Base-by-base conservation (phyloP, 257 asterid genomes). In the Primulina tabacum region DNA sequence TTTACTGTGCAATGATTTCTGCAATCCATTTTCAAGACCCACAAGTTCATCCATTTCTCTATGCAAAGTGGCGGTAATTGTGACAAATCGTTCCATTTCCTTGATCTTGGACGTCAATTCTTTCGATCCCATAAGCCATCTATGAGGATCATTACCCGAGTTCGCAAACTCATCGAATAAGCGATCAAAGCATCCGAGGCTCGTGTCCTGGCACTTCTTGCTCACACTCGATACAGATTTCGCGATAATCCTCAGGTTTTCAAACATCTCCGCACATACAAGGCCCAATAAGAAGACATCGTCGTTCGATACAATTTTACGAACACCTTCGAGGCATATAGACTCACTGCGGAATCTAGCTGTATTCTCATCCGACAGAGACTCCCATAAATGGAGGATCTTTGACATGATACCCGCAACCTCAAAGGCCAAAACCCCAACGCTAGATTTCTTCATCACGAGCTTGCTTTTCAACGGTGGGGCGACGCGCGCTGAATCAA, bases 341-440 rank as follows among this genome's bases (percentile, higher is more conserved):
- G 89, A 82, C 0, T 93, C 95, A 50, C 67, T 77, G 16, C 88
- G 87, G 9, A 94, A 81, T 14, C 96, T 86, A 2, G 78, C 67
- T 0, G 89, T 32, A 59, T 60, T 86, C 4, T 73, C 70, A 74
- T 94, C 96, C 2, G 99, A 82, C 20, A 90, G 80, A 18, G 89
- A 89, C 53, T 85, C 88, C 96, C 96, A 93, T 17, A 93, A 64
- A 59, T 93, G 99, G 71, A 91, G 86, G n/a, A 93, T 87, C 89
- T 93, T 91, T 4, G 97, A 82, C 88, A 89, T 87, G 57, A 89
- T 72, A 5, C 88, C 89, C 6, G 96, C 85, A 71, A 86, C 79
- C 89, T 94, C 99, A 72, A 94, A 94, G 0, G 95, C 90, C 43
- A 94, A 59, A 55, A 94, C 96, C 53, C 92, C 95, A 56, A 88